Evolutionary conservation across 257 asterid genomes (phyloP), one percentile per base, ranked within the genome.

Genomic region (Scutellaria barbata): DNA sequence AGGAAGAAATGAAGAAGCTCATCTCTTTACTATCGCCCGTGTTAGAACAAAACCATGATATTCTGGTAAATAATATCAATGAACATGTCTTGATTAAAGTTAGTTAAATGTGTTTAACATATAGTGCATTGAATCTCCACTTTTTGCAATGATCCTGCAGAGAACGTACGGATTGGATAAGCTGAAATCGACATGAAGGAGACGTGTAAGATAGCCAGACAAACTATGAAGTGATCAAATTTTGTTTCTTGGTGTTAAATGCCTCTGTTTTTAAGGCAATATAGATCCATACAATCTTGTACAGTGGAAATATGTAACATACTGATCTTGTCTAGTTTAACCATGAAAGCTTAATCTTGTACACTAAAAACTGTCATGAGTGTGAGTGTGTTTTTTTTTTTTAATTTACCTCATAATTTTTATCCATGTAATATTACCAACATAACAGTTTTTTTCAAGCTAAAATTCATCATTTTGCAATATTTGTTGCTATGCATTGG

Each of bases 171-270:
- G 77, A 1, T 63, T 93, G 91, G 89, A 90, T 65, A 89, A 54
- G 80, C 59, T 88, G 68, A 93, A 84, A 76, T 80, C 92, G 10
- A 81, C 84, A 0, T 92, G 86, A 90, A 77, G 54, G 64, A 71
- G 56, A 41, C 1, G 10, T 46, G 17, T 5, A 39, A 16, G 41
- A 9, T 14, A 17, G 64, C 12, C 10, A 3, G 1, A 71, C 42
- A 53, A 10, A 37, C 10, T 20, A 71, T 58, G 64, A 20, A 63
- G 6, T 41, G 66, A 65, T 71, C 76, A 67, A 73, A 18, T 71
- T 82, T 76, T 73, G 63, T 33, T 25, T 22, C 30, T 54, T 12
- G 59, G 11, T 58, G 43, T 68, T 35, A 16, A 22, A 25, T 58
- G 18, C 58, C 35, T 63, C 9, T 63, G 43, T 10, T 61, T 62